phyloP scores from a whole-genome alignment of 768 basidiomycete species.

The Termitomyces sp. region DNA sequence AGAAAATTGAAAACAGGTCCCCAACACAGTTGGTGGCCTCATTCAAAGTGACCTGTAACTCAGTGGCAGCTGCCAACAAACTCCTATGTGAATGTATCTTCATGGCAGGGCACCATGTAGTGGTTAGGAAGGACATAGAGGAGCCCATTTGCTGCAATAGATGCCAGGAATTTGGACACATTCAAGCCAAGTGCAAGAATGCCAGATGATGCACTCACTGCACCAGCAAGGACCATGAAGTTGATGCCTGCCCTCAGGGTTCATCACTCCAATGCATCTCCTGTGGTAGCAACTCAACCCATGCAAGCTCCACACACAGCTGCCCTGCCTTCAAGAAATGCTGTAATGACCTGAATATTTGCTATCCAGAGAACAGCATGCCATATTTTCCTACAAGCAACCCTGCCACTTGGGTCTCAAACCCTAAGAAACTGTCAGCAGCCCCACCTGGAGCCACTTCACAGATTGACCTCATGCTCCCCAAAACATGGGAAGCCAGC shows the following conservation, averaged over 20 bases:
- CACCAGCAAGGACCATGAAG: neutral
- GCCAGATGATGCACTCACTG: neutral
- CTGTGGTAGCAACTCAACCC: too few species aligned
- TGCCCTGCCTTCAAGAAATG: too few species aligned
- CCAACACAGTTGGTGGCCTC: neutral
- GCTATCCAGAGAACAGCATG: neutral
- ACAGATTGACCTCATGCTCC: too few species aligned
- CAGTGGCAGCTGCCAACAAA: neutral
- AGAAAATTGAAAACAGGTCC: neutral
- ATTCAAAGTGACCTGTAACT: neutral
- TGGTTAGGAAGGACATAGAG: neutral
- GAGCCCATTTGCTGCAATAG: neutral
- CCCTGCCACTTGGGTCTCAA: neutral
- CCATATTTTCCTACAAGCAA: too few species aligned
- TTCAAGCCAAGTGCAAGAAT: neutral
- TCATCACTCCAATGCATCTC: neutral
- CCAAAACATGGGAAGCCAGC: too few species aligned
- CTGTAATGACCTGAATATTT: too few species aligned
- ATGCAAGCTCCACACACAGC: too few species aligned
- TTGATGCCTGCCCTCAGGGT: neutral
- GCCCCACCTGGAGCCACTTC: too few species aligned
- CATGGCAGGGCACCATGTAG: neutral
- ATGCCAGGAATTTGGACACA: neutral
- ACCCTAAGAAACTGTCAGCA: too few species aligned
- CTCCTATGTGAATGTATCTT: neutral